Evolutionary conservation across 2,329 filamentous ascomycete species (phyloP), one percentile per base, ranked within the genome.

Genomic region (Venturia oleaginea): DNA sequence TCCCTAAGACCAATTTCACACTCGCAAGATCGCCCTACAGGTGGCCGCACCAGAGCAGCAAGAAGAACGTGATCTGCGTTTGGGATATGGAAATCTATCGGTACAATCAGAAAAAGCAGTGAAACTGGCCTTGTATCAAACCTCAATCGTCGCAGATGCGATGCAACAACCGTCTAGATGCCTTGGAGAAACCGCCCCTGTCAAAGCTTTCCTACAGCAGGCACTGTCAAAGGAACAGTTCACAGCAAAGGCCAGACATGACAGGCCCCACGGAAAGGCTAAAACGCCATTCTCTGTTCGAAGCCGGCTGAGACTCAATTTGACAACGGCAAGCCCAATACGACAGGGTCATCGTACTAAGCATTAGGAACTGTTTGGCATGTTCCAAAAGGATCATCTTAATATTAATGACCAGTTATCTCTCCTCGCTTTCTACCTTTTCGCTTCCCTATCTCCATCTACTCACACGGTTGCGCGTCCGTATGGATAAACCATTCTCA

Each of bases 271-370:
- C 51, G 51, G 51, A 30, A 57, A 34, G 30, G 51, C 51, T 57
- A 57, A 57, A 57, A 57, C 51, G 34, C 13, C 51, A 37, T 57
- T 6, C 15, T 34, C 51, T 57, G 51, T 34, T 8, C 30, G 51
- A 34, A 57, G 51, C 51, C 34, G 51, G 27, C 51, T 57, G 51
- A 57, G 51, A 57, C 51, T 34, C 17, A 17, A 51, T 51, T 57
- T 32, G 51, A 32, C 30, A 32, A 57, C 11, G 37, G 59, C 27
- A 42, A 22, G 24, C 59, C 40, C 34, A 38, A 40, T n/a, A 34
- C n/a, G 59, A 60, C 59, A 24, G 34, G 59, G 4, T 60, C 59
- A n/a, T 40, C 34, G 59, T 57, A 30, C 40, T 15, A 60, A 60
- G 59, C 34, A 60, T 40, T 40, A 22, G 15, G 34, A 60, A 27